These are phyloP conservation scores for Solanum commersonii DNA, from an alignment of 257 asterid species.

Conservation along the genomic window DNA sequence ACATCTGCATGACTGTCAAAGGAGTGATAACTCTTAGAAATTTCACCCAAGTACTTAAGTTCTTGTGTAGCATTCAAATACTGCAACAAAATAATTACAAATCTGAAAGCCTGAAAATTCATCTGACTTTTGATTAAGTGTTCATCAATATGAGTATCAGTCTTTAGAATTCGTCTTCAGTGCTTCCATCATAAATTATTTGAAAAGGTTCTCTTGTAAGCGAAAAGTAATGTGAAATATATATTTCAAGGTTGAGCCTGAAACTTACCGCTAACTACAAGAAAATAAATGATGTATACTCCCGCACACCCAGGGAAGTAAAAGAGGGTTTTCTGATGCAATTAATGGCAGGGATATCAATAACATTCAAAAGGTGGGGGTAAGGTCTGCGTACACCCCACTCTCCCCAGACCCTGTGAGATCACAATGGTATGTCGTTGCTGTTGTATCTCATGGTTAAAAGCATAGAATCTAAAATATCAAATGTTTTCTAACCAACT, in stretches of 20 bases:
- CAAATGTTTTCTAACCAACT: not conserved
- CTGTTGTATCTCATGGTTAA: not conserved
- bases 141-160: not conserved
- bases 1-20: constrained; percentile 79
- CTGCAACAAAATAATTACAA: not conserved
- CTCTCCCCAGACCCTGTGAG: not conserved
- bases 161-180: not conserved
- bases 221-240: not conserved
- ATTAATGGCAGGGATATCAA: not conserved
- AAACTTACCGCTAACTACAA: not conserved
- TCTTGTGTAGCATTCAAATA: not conserved
- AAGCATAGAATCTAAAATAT: not conserved
- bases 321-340: not conserved
- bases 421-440: not conserved
- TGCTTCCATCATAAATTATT: not conserved
- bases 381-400: not conserved
- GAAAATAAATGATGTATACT: not conserved
- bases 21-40: constrained; percentile 11
- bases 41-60: not conserved
- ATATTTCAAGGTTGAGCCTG: not conserved
- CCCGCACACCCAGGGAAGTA: not conserved
- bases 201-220: not conserved
- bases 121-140: not conserved
- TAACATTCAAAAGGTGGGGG: not conserved
- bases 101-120: not conserved